These are phyloP conservation scores for Mesembryanthemum crystallinum DNA, from an alignment of 148 eudicot genomes.

Conservation along the genomic window DNA sequence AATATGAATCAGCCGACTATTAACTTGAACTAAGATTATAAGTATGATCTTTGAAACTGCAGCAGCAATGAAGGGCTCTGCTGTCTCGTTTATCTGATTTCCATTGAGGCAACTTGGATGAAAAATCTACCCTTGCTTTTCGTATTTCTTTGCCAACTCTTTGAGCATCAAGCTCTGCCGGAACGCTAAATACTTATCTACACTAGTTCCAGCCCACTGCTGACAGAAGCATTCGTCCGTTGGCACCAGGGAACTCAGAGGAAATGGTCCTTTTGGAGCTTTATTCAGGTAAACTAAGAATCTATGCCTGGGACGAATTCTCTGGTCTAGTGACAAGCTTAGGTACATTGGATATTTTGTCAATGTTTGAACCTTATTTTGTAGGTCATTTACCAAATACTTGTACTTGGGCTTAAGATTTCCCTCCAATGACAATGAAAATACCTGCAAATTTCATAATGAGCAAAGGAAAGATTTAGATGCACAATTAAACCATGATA, in stretches of 20 bases:
- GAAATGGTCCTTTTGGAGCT: conserved; percentile 94
- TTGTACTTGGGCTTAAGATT: conserved; percentile 88
- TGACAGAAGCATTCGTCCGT: conserved; percentile 87
- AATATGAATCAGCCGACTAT: conserved; percentile 1
- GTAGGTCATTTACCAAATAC: conserved; percentile 84
- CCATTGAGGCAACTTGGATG: background rate
- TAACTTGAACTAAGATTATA: background rate
- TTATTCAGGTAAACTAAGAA: conserved; percentile 76
- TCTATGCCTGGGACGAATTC: conserved; percentile 93
- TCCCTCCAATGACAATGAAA: conserved; percentile 84
- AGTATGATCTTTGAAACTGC: conserved; percentile 1
- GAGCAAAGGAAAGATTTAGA: background rate
- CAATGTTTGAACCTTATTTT: conserved; percentile 75
- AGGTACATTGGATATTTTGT: conserved; percentile 90
- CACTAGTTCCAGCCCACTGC: conserved; percentile 85
- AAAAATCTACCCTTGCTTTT: conserved; percentile 37
- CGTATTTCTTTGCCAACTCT: conserved; percentile 76
- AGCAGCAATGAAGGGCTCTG: background rate
- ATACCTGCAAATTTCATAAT: conserved; percentile 51
- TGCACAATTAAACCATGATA: background rate
- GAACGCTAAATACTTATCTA: conserved; percentile 81
- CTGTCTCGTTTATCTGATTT: background rate
- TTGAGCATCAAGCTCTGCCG: conserved; percentile 72
- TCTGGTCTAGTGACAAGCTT: conserved; percentile 91
- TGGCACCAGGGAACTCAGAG: conserved; percentile 82